Conservation (phyloP, 169 alveolate species). For the Plasmodium relictum region DNA sequence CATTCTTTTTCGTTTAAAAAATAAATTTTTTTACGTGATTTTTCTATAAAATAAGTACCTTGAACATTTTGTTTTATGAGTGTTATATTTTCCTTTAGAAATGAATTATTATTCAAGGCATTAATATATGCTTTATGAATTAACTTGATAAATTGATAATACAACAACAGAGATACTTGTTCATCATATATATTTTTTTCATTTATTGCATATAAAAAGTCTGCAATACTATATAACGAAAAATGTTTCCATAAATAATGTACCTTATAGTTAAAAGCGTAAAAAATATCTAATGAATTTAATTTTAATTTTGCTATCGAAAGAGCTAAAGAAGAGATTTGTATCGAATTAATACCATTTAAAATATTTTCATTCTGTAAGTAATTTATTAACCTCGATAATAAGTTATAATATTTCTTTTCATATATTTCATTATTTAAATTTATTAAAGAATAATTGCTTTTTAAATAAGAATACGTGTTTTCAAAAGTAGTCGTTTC, state of each 20-base stretch:
- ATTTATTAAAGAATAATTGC: not conserved
- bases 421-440: not conserved
- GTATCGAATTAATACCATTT: constrained; percentile 10
- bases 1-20: constrained; percentile 38
- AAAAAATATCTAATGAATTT: constrained; percentile 20
- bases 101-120: not conserved
- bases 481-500: not conserved
- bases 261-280: constrained; percentile 27
- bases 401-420: not conserved
- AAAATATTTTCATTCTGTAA: constrained; percentile 24
- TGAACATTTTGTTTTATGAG: constrained; percentile 6
- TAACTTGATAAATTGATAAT: constrained; percentile 29
- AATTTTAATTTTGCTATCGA: constrained; percentile 54
- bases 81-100: not conserved
- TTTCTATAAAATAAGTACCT: constrained; percentile 17
- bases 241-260: constrained; percentile 63
- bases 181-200: constrained; percentile 54
- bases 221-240: constrained; percentile 58
- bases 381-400: not conserved
- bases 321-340: constrained; percentile 43
- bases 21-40: not conserved
- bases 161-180: constrained; percentile 29
- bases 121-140: not conserved
- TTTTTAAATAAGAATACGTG: not conserved
- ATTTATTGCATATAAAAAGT: constrained; percentile 33